Conservation (phyloP, 176 grass and related monocot genomes). For the Paspalum notatum region DNA sequence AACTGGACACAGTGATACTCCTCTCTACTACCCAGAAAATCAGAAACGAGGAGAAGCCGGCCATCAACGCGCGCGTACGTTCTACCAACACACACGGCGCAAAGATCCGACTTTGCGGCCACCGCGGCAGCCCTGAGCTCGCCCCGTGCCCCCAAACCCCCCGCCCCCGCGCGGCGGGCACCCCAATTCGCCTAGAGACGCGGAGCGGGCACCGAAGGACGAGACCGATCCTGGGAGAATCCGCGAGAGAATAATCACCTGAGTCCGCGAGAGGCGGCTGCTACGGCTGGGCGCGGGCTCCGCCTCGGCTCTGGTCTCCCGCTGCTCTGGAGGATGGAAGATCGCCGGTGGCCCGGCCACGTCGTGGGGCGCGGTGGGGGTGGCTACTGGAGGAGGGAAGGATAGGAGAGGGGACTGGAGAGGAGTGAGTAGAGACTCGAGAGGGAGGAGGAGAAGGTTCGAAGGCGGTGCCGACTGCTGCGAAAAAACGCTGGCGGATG, state of each 20-base stretch:
- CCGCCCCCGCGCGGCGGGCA: background rate
- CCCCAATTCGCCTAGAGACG: slow-evolving; percentile 34
- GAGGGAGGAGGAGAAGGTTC: slow-evolving; percentile 33
- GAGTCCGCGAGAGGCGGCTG: background rate
- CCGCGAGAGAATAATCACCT: slow-evolving; percentile 39
- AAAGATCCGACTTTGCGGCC: slow-evolving; percentile 15
- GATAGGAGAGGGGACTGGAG: background rate
- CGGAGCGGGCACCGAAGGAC: background rate
- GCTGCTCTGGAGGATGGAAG: background rate
- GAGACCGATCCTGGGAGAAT: background rate
- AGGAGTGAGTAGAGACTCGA: background rate
- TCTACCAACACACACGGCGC: background rate
- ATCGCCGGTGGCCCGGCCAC: slow-evolving; percentile 1
- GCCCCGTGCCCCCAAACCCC: background rate
- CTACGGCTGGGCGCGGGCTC: background rate
- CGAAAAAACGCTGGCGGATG: background rate
- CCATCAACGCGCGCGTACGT: background rate
- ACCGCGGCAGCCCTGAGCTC: background rate
- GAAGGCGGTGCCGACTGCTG: slow-evolving; percentile 41
- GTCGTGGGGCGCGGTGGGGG: background rate
- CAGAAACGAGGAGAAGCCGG: background rate
- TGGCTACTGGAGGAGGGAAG: background rate
- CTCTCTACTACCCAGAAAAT: background rate
- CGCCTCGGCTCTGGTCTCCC: background rate
- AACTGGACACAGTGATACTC: background rate